phyloP scores from a whole-genome alignment of 179 eudicot species.

The Beta corolliflora region DNA sequence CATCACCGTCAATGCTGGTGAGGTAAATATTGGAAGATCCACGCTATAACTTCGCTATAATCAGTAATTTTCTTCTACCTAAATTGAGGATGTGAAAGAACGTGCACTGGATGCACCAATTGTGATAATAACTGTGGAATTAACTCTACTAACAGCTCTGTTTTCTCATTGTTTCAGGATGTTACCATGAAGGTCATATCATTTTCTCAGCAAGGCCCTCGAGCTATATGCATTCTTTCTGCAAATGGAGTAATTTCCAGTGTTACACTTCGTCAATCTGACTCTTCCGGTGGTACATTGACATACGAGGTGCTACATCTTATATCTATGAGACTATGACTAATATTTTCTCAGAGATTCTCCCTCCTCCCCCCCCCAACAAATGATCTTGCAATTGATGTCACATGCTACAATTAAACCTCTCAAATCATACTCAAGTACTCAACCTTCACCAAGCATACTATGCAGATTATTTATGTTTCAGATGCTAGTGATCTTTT shows the following conservation, averaged over 20 bases:
- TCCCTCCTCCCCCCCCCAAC: neutral
- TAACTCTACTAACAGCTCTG: neutral
- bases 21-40: conserved; percentile 46
- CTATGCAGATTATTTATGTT: neutral
- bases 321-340: neutral
- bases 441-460: neutral
- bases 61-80: neutral
- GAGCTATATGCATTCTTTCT: conserved; percentile 78
- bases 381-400: neutral
- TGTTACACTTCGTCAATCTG: conserved; percentile 86
- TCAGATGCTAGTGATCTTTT: neutral
- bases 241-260: conserved; percentile 79
- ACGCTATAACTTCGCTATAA: too few species aligned
- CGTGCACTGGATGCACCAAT: neutral
- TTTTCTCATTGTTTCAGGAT: conserved; percentile 50
- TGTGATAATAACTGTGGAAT: neutral
- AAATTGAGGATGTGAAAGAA: neutral
- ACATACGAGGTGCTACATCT: conserved; percentile 74
- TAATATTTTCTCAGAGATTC: neutral
- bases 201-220: conserved; percentile 86
- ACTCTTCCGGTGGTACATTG: conserved; percentile 80
- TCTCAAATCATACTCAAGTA: neutral
- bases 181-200: conserved; percentile 82
- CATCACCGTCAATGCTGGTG: conserved; percentile 78
- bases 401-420: neutral